These are phyloP conservation scores for Nemophila menziesii DNA, from an alignment of 257 asterid genomes.

Conservation along the genomic window DNA sequence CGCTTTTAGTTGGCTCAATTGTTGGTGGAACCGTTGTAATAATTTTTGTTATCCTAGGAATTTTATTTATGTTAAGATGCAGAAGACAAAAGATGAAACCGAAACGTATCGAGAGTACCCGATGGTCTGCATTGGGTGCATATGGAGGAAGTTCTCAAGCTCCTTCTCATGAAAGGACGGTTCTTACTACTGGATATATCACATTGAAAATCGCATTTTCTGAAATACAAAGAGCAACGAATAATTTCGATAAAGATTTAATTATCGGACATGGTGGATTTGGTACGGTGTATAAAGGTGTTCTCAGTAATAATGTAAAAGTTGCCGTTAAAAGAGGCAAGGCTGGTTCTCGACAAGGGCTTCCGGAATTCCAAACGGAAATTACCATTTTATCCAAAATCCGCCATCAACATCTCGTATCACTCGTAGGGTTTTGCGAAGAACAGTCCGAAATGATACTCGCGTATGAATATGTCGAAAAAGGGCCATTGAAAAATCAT, in stretches of 20 bases:
- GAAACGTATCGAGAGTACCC: slow-evolving; percentile 31
- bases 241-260: slow-evolving; percentile 44
- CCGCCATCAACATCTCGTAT: slow-evolving; percentile 64
- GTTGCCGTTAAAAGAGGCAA: slow-evolving; percentile 59
- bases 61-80: slow-evolving; percentile 19
- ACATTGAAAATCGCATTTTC: slow-evolving; percentile 47
- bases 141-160: slow-evolving; percentile 44
- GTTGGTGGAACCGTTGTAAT: slow-evolving; percentile 31
- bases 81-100: slow-evolving; percentile 24
- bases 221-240: slow-evolving; percentile 51
- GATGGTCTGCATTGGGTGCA: slow-evolving; percentile 47
- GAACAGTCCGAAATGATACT: slow-evolving; percentile 73
- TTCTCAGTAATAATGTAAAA: slow-evolving; percentile 34
- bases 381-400: slow-evolving; percentile 53
- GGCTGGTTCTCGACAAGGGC: slow-evolving; percentile 62
- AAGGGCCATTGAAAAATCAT: slow-evolving; percentile 50
- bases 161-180: slow-evolving; percentile 32
- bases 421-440: slow-evolving; percentile 63
- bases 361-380: slow-evolving; percentile 67
- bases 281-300: slow-evolving; percentile 53
- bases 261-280: slow-evolving; percentile 63
- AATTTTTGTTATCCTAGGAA: slow-evolving; percentile 15
- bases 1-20: slow-evolving; percentile 32
- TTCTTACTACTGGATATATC: slow-evolving; percentile 34
- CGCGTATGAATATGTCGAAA: slow-evolving; percentile 67